A percentile compares a stretch with the other conserved stretches of the same genome.
Conservation (phyloP, 2,329 filamentous ascomycete species). For the Fusarium sacchari region DNA sequence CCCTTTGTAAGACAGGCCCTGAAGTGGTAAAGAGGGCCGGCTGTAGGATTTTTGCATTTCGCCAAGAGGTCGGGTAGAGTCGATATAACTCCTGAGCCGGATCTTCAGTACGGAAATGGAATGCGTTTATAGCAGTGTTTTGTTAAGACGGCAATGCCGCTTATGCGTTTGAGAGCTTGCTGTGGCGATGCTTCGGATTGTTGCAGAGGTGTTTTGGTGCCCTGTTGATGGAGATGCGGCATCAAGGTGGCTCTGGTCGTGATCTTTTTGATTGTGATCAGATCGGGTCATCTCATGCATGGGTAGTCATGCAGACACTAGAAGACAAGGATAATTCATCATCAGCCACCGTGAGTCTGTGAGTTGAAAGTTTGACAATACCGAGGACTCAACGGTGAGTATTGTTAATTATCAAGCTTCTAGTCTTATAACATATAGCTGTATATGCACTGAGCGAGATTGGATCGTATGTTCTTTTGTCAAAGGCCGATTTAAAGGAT, state of each 20-base stretch:
- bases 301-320: not conserved
- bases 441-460: not conserved
- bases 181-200: not conserved
- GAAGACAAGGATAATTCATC: not conserved
- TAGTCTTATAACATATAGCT: not conserved
- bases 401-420: not conserved
- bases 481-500: not conserved
- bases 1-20: not conserved
- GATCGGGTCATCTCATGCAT: not conserved
- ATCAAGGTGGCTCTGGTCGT: not conserved
- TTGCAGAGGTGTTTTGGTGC: not conserved
- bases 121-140: not conserved
- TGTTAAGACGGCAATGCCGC: not conserved
- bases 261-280: not conserved
- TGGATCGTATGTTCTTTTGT: not conserved
- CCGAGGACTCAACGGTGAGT: not conserved
- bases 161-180: not conserved
- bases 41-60: not conserved
- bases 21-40: not conserved
- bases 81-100: not conserved
- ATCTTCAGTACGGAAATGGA: not conserved
- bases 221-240: not conserved
- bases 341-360: not conserved
- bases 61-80: not conserved
- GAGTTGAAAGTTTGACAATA: not conserved